Base-by-base conservation (phyloP, 495 filamentous ascomycete species). In the Penicillium manginii region DNA sequence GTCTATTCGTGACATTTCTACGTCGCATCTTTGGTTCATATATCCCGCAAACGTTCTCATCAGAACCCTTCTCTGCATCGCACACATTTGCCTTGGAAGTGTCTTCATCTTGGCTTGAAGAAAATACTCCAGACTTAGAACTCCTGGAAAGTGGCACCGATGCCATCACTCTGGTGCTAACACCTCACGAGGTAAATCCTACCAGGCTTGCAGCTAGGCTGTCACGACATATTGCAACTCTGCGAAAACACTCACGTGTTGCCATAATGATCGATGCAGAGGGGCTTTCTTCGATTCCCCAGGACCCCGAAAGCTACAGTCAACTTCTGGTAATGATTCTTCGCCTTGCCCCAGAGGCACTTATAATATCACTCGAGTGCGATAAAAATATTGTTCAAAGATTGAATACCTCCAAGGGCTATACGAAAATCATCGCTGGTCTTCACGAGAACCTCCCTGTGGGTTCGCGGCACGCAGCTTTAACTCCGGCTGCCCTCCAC, bases 81-180 rank as follows among this genome's bases (percentile, higher is more conserved):
- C 79, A 83, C 55, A 89, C 86, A 0, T 85, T 84, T 65, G 78
- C 83, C 8, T 62, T 89, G 17, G 76, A 78, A 29, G 67, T 88
- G 2, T 75, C 80, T 23, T 68, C 88, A 3, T 77, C 79, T 0
- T 77, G 80, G 42, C 56, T 90, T 10, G 61, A 84, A 21, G 64
- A 75, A 32, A 64, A 69, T 54, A 58, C 73, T 19, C 58, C 75
- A 21, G 84, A 88, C 48, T 66, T 87, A 57, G 79, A 84, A 22
- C 74, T 79, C n/a, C 67, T 88, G 0, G 86, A 88, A 66, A 73
- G 80, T 39, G 79, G 82, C 3, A 82, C 76, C 3, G 87, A 90
- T 72, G 84, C 80, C 9, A 77, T 90, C 17, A 83, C 86, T 59
- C 62, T 89, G 1, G 75, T 85, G 18, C 75, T 88, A 35, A 81